These are phyloP conservation scores for Stromatinia cepivora DNA, from an alignment of 2,329 filamentous ascomycete species.

Conservation along the genomic window DNA sequence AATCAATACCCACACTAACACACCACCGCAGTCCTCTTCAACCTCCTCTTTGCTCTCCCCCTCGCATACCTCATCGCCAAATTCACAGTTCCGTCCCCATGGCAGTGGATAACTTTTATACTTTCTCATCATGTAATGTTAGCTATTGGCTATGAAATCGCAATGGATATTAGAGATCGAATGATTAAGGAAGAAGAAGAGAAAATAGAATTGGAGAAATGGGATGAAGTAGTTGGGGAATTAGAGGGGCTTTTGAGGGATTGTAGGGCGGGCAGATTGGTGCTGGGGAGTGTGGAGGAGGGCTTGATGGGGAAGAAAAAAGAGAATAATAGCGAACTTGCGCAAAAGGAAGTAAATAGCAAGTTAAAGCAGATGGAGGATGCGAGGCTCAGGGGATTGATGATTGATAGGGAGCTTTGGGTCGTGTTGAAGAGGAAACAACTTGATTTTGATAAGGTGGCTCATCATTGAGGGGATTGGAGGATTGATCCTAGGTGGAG, in stretches of 20 bases:
- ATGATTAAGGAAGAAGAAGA: conserved; percentile 17
- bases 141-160: neutral
- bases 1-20: neutral
- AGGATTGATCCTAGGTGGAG: neutral
- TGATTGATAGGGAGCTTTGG: neutral
- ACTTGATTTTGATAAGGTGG: neutral
- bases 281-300: neutral
- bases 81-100: neutral
- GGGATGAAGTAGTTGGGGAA: conserved; percentile 24
- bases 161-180: conserved; percentile 6
- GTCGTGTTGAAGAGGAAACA: neutral
- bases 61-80: conserved; percentile 22
- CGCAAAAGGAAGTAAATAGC: too few species aligned
- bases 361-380: neutral
- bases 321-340: too few species aligned
- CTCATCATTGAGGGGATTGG: neutral
- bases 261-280: neutral
- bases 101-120: neutral
- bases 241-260: neutral
- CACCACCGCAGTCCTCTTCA: conserved; percentile 23
- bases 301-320: neutral
- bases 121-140: conserved; percentile 2
- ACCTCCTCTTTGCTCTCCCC: conserved; percentile 27
- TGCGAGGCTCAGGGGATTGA: neutral
- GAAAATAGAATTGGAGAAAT: conserved; percentile 22